Conservation (phyloP, 495 filamentous ascomycete genomes). For the Ascobolus immersus region DNA sequence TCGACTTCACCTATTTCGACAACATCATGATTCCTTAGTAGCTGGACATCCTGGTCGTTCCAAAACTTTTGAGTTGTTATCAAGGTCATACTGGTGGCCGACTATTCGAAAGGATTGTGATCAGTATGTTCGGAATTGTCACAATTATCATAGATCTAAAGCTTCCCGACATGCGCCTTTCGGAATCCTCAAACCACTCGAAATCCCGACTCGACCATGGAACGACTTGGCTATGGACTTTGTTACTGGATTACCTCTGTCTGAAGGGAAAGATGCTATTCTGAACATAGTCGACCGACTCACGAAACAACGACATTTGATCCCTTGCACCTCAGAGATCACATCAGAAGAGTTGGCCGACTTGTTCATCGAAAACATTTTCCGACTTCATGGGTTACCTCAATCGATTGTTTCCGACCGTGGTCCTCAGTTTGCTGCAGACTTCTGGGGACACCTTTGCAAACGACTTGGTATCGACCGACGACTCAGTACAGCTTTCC, state of each 20-base stretch:
- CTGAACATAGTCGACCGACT: neutral
- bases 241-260: neutral
- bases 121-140: neutral
- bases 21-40: neutral
- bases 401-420: neutral
- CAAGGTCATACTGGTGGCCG: neutral
- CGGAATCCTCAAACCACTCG: neutral
- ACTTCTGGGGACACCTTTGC: neutral
- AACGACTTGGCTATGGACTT: neutral
- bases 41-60: neutral
- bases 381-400: neutral
- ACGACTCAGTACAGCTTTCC: neutral
- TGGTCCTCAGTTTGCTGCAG: neutral
- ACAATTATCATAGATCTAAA: neutral
- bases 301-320: neutral
- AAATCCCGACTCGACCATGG: neutral
- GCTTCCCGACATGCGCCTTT: neutral
- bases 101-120: neutral
- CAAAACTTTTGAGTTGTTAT: neutral
- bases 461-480: neutral
- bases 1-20: neutral
- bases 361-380: neutral
- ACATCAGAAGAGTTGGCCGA: no score
- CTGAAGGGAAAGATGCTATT: neutral
- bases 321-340: no score